Evolutionary conservation across 1,139 yeast species (phyloP).

Genomic region (Saccharomycopsis hybrid): DNA sequence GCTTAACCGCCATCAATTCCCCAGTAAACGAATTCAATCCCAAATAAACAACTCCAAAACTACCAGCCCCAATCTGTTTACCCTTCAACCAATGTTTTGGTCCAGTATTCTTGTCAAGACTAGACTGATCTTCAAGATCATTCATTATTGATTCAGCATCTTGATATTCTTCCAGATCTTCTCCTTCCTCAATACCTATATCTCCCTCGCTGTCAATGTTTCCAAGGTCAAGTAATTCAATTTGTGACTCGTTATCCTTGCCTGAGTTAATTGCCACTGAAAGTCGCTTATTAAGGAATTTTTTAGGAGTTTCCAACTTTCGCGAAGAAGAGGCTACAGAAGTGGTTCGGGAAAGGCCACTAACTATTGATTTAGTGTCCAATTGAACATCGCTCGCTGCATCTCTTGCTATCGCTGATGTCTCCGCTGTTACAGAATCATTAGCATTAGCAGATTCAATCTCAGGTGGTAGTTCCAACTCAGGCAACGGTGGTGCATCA

Average conservation of each 20-base stretch:
- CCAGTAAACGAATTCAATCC: conserved; percentile 93
- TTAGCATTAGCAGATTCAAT: not conserved
- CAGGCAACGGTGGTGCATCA: conserved; percentile 21
- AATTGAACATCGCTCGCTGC: not conserved
- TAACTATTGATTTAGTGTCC: not conserved
- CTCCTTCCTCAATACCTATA: conserved; percentile 39
- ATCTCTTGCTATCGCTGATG: conserved; percentile 2
- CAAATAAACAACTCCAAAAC: conserved; percentile 87
- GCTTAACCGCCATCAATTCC: conserved; percentile 95
- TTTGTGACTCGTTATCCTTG: conserved; percentile 39
- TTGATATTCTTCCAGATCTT: conserved; percentile 23
- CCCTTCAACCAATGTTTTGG: conserved; percentile 91
- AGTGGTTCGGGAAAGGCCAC: not conserved
- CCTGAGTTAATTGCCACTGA: conserved; percentile 33
- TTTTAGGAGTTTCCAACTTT: not conserved
- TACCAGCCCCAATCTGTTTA: conserved; percentile 88
- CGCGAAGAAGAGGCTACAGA: not conserved
- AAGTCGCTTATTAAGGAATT: conserved; percentile 27
- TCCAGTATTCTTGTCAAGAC: conserved; percentile 25
- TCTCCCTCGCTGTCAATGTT: conserved; percentile 38
- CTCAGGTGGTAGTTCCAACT: not conserved
- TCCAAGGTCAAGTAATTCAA: conserved; percentile 38
- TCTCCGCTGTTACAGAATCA: not conserved
- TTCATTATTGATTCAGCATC: conserved; percentile 25
- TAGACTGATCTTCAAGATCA: conserved; percentile 19